Conservation (phyloP, 1,284 basidiomycete genomes). For the Psilocybe mexicana region DNA sequence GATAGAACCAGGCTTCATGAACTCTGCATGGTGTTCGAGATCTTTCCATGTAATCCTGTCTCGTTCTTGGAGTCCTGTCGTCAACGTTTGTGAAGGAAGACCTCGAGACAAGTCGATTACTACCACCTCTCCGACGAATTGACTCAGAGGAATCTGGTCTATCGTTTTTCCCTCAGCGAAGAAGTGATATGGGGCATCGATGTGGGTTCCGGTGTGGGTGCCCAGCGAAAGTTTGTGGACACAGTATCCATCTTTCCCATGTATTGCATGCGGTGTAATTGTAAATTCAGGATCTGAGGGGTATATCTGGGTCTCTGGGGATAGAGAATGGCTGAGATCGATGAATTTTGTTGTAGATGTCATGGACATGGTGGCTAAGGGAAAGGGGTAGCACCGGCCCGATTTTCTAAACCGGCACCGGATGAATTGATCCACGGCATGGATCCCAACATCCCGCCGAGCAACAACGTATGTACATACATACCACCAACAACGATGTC, state of each 20-base stretch:
- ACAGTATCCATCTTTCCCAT: slow-evolving; percentile 48
- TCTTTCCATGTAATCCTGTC: slow-evolving; percentile 56
- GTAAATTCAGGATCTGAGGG: slow-evolving; percentile 54
- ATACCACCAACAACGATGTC: no score
- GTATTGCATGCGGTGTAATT: slow-evolving; percentile 34
- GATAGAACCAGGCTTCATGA: slow-evolving; percentile 40
- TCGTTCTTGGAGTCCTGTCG: slow-evolving; percentile 32
- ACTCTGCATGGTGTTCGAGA: slow-evolving; percentile 34
- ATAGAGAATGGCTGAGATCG: slow-evolving; percentile 58
- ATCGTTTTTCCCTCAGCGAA: slow-evolving; percentile 52
- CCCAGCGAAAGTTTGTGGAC: slow-evolving; percentile 52
- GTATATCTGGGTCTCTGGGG: slow-evolving; percentile 45
- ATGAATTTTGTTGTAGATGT: slow-evolving; percentile 25
- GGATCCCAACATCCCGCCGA: no score
- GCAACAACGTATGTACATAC: no score
- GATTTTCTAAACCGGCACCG: no score
- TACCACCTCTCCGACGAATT: slow-evolving; percentile 52
- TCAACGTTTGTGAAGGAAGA: slow-evolving; percentile 18
- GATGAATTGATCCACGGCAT: no score
- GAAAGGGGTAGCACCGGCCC: not conserved
- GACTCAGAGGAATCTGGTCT: slow-evolving; percentile 52
- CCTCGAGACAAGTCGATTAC: slow-evolving; percentile 43
- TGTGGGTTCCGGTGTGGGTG: slow-evolving; percentile 68
- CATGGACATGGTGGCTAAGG: slow-evolving; percentile 1
- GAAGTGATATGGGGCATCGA: slow-evolving; percentile 76